Conservation (phyloP, 2,329 filamentous ascomycete species). For the Macroventuria anomochaeta region DNA sequence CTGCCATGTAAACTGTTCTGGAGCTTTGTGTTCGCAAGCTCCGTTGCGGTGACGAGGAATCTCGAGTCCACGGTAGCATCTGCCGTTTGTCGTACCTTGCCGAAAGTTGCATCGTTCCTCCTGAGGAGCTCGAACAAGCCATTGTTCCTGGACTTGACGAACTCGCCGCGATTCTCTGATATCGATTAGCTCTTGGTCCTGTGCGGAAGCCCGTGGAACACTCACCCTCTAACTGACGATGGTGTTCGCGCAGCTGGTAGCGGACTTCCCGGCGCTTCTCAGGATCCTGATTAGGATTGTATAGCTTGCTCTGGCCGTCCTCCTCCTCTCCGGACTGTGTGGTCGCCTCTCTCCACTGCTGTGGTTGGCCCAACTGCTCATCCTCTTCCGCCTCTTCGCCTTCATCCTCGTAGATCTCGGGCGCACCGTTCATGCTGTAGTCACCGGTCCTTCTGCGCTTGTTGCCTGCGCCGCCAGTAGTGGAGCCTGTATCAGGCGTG, state of each 20-base stretch:
- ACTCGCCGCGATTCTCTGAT: slow-evolving; percentile 73
- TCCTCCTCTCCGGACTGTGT: slow-evolving; percentile 24
- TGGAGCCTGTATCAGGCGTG: slow-evolving; percentile 49
- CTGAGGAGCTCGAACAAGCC: slow-evolving; percentile 71
- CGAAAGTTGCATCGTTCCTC: slow-evolving; percentile 69
- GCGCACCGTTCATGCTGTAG: slow-evolving; percentile 26
- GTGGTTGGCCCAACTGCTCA: too few relatives aligned
- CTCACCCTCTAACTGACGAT: slow-evolving; percentile 64
- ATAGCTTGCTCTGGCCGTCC: slow-evolving; percentile 55
- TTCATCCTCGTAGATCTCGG: slow-evolving; percentile 30
- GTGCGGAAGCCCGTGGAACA: neutral
- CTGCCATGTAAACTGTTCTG: slow-evolving; percentile 76
- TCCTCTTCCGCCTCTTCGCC: slow-evolving; percentile 23
- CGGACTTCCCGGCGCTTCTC: slow-evolving; percentile 75
- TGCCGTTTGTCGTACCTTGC: slow-evolving; percentile 80
- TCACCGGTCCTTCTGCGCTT: slow-evolving; percentile 57
- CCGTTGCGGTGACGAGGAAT: slow-evolving; percentile 80
- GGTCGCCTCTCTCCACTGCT: slow-evolving; percentile 10
- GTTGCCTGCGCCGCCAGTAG: slow-evolving; percentile 34
- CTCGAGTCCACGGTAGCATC: slow-evolving; percentile 91
- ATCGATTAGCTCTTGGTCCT: neutral
- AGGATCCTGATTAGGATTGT: slow-evolving; percentile 83
- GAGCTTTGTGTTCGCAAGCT: slow-evolving; percentile 80
- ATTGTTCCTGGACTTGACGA: slow-evolving; percentile 68
- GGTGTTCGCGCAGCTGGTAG: slow-evolving; percentile 71